Evolutionary conservation across 108 stramenopile species (phyloP).

Genomic region (Cyclotella baltica): DNA sequence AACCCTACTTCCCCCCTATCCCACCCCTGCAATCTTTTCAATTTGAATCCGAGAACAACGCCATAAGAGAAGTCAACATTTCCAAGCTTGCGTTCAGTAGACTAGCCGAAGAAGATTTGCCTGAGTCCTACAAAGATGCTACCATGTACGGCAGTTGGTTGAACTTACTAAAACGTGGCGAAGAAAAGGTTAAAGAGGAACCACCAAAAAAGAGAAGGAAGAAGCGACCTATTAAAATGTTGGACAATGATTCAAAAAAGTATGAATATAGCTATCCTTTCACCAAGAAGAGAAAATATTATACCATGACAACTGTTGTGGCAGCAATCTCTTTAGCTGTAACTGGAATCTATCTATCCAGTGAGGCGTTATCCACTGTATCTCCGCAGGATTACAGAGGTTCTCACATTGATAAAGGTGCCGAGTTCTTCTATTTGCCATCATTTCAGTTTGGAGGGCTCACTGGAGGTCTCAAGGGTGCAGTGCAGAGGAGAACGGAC

Average conservation of each 20-base stretch:
- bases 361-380: neutral
- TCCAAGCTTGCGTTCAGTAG: too few species aligned
- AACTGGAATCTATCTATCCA: neutral
- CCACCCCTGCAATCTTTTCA: too few species aligned
- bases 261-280: too few species aligned
- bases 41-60: too few species aligned
- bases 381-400: neutral
- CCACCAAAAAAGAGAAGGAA: too few species aligned
- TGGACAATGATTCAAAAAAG: too few species aligned
- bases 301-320: too few species aligned
- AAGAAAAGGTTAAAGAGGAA: neutral
- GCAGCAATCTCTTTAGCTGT: too few species aligned
- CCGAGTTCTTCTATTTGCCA: conserved; percentile 14
- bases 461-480: conserved; percentile 23
- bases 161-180: neutral
- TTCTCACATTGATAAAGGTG: too few species aligned
- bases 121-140: conserved; percentile 1
- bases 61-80: too few species aligned
- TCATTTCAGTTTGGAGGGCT: conserved; percentile 39
- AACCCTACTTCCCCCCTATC: too few species aligned
- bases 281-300: too few species aligned
- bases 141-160: neutral
- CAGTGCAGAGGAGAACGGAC: conserved; percentile 6
- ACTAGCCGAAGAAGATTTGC: conserved; percentile 9
- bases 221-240: neutral